Evolutionary conservation across 2,329 filamentous ascomycete species (phyloP).

Genomic region (Chrysoporthe cubensis): DNA sequence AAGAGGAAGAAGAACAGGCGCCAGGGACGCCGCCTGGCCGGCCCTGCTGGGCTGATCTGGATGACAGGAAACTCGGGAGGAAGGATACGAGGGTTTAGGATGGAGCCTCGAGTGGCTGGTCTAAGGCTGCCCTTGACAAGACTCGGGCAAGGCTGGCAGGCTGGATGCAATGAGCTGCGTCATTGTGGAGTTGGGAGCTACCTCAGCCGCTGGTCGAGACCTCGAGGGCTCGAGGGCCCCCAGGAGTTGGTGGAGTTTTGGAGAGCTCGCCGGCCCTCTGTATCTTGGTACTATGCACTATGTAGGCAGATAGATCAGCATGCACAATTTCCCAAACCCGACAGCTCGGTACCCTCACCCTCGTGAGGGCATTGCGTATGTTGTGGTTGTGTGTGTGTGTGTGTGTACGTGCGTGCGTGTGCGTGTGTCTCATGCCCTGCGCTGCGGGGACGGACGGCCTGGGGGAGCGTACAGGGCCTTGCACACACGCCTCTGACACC

Average conservation of each 20-base stretch:
- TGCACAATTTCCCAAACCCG: conserved; percentile 3
- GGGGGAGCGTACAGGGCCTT: background rate
- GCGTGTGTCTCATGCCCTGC: background rate
- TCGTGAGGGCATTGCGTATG: too few relatives aligned
- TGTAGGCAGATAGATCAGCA: conserved; percentile 2
- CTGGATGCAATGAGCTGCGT: conserved; percentile 8
- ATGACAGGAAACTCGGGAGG: background rate
- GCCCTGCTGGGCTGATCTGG: background rate
- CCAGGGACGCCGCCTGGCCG: background rate
- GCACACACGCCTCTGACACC: background rate
- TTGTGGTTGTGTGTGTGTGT: too few relatives aligned
- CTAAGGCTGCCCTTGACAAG: background rate
- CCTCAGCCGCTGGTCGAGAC: conserved; percentile 2
- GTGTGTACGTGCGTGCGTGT: too few relatives aligned
- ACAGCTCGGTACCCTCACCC: conserved; percentile 2
- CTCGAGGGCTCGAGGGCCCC: background rate
- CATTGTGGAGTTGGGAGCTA: conserved; percentile 10
- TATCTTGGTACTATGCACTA: background rate
- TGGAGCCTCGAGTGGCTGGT: conserved; percentile 11
- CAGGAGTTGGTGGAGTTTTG: too few relatives aligned
- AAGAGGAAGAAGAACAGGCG: background rate
- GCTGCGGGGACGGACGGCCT: background rate
- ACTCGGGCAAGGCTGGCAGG: conserved; percentile 5
- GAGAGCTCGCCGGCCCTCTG: too few relatives aligned
- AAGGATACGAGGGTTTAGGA: background rate